Percentiles rank a stretch among this genome's conserved stretches.
These are phyloP conservation scores for Inonotus hispidus DNA, from an alignment of 1,284 basidiomycete species.

Conservation along the genomic window DNA sequence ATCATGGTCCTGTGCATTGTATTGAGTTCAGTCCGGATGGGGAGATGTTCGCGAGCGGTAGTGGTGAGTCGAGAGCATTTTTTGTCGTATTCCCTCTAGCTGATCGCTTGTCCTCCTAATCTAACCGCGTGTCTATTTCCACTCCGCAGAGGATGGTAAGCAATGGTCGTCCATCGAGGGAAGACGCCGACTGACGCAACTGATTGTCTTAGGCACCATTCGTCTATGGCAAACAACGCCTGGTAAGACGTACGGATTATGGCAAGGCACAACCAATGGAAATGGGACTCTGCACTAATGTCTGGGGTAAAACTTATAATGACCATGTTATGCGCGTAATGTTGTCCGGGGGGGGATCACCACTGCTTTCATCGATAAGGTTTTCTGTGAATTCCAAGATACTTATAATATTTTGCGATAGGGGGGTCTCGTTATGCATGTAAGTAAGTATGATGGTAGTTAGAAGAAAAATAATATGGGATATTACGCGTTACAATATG, in stretches of 20 bases:
- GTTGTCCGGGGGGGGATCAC: slow-evolving; percentile 13
- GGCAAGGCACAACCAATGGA: slow-evolving; percentile 69
- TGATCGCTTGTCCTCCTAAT: background rate
- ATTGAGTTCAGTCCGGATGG: slow-evolving; percentile 95
- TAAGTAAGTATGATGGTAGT: background rate
- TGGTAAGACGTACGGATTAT: slow-evolving; percentile 89
- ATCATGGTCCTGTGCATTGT: slow-evolving; percentile 95
- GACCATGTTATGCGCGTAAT: slow-evolving; percentile 14
- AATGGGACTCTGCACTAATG: slow-evolving; percentile 23
- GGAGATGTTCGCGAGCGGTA: slow-evolving; percentile 96
- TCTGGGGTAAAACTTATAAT: slow-evolving; percentile 16
- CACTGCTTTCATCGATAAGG: background rate
- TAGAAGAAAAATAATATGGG: background rate
- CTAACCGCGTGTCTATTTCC: background rate
- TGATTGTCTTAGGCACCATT: slow-evolving; percentile 64
- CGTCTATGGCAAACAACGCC: slow-evolving; percentile 95
- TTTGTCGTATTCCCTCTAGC: background rate
- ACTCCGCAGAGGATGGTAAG: slow-evolving; percentile 32
- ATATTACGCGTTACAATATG: background rate
- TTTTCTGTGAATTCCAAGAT: background rate
- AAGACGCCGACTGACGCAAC: too few relatives aligned
- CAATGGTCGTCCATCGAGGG: background rate
- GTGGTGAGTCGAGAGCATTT: slow-evolving; percentile 54
- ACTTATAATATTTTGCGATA: background rate
- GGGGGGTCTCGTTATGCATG: background rate